Percentiles rank a stretch among this genome's conserved stretches.
These are phyloP conservation scores for Penicillium flavigenum DNA, from an alignment of 495 filamentous ascomycete genomes.

Conservation along the genomic window DNA sequence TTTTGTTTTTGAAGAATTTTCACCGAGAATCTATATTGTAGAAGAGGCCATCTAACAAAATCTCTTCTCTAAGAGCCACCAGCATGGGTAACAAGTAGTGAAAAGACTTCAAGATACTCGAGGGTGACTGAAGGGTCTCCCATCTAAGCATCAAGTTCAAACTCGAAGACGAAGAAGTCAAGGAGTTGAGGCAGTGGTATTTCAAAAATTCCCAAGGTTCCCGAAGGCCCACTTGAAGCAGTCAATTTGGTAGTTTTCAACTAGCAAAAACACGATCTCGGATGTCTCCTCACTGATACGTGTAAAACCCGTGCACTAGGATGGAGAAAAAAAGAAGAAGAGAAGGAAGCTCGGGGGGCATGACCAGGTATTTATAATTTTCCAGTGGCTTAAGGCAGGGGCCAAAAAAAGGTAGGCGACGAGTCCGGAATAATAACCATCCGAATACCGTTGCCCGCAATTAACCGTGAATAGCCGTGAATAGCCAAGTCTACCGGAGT, in stretches of 20 bases:
- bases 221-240: constrained; percentile 42
- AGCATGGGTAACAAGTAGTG: constrained; percentile 42
- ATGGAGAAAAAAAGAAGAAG: constrained; percentile 48
- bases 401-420: constrained; percentile 24
- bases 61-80: constrained; percentile 51
- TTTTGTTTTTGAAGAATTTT: too few species aligned
- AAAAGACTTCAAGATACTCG: constrained; percentile 33
- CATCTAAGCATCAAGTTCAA: constrained; percentile 14
- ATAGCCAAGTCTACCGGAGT: neutral
- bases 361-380: constrained; percentile 25
- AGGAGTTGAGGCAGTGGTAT: constrained; percentile 31
- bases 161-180: constrained; percentile 24
- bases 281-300: constrained; percentile 58
- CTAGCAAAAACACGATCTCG: constrained; percentile 60
- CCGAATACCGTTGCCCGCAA: neutral
- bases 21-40: too few species aligned
- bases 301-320: constrained; percentile 58
- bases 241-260: constrained; percentile 60
- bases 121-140: constrained; percentile 5
- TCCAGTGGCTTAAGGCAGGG: constrained; percentile 17
- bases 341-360: constrained; percentile 12
- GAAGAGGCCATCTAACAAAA: too few species aligned
- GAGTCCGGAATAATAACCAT: neutral
- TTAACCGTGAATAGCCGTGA: too few species aligned
- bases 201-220: constrained; percentile 55